Conservation (phyloP, 2,329 filamentous ascomycete genomes). For the Escovopsis weberi region DNA sequence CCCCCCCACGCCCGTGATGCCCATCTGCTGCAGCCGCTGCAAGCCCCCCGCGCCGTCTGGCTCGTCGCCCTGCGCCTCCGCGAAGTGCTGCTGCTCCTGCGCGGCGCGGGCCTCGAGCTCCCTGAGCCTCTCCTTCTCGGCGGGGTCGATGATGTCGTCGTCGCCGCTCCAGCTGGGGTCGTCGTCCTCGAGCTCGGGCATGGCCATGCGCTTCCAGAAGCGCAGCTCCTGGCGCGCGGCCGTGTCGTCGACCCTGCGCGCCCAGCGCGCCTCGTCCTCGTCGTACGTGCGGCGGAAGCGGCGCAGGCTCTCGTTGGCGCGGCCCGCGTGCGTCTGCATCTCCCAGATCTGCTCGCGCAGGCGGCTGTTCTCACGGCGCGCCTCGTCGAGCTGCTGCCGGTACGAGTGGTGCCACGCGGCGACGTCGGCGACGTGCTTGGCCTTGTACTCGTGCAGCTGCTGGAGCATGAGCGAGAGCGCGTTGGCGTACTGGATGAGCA, state of each 20-base stretch:
- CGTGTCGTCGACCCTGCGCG: conserved; percentile 36
- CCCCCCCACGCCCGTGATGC: conserved; percentile 18
- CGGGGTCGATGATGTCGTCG: conserved; percentile 46
- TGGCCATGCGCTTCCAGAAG: conserved; percentile 53
- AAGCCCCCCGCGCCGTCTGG: conserved; percentile 19
- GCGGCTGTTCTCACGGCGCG: conserved; percentile 47
- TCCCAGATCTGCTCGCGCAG: conserved; percentile 53
- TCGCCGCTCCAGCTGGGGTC: conserved; percentile 50
- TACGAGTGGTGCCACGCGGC: conserved; percentile 52
- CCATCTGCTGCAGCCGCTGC: conserved; percentile 8
- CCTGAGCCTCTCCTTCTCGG: conserved; percentile 41
- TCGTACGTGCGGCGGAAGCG: conserved; percentile 41
- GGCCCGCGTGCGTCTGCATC: conserved; percentile 46
- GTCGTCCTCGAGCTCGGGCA: conserved; percentile 44
- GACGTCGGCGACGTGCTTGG: conserved; percentile 46
- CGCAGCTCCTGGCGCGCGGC: conserved; percentile 43
- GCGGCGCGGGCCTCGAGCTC: conserved; percentile 34
- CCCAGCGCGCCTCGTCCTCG: conserved; percentile 39
- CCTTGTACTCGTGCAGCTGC: conserved; percentile 53
- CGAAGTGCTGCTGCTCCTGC: conserved; percentile 19
- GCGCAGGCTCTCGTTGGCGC: conserved; percentile 43
- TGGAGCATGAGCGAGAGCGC: conserved; percentile 43
- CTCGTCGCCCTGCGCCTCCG: conserved; percentile 19
- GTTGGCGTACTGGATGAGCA: conserved; percentile 43
- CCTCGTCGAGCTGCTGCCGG: conserved; percentile 48